phyloP scores from a whole-genome alignment of 768 basidiomycete genomes.

The Chiua virens region DNA sequence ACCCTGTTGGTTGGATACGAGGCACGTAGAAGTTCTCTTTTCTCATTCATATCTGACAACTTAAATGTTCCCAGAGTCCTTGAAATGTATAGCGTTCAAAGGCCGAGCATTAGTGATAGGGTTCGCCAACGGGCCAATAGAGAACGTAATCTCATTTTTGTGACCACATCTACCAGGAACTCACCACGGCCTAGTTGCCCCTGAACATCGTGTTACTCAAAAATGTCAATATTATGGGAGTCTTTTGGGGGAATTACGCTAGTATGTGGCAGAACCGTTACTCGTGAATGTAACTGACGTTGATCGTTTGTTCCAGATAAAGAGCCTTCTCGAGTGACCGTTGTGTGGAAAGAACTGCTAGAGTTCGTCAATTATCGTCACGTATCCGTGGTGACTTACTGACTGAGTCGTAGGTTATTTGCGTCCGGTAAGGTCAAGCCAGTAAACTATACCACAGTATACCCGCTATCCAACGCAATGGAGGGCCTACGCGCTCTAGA shows the following conservation, averaged over 20 bases:
- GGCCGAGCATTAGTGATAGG: constrained; percentile 92
- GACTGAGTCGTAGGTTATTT: constrained; percentile 53
- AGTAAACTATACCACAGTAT: constrained; percentile 67
- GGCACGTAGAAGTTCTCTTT: constrained; percentile 36
- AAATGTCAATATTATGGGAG: constrained; percentile 79
- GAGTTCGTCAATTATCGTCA: constrained; percentile 39
- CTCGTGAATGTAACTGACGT: not conserved
- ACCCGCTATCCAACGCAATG: constrained; percentile 61
- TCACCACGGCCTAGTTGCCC: constrained; percentile 56
- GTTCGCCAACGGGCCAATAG: constrained; percentile 36
- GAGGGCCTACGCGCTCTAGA: constrained; percentile 78
- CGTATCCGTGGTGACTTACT: constrained; percentile 1
- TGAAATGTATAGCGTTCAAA: constrained; percentile 96
- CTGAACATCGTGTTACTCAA: constrained; percentile 83
- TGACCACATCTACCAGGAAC: not conserved
- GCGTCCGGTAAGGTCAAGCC: constrained; percentile 64
- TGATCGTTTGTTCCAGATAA: constrained; percentile 42
- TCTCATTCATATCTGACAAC: not conserved
- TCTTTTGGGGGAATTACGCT: constrained; percentile 85
- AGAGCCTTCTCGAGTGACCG: constrained; percentile 61
- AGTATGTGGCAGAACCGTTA: constrained; percentile 42
- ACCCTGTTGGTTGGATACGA: constrained; percentile 80
- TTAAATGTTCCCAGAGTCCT: constrained; percentile 55
- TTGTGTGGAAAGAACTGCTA: constrained; percentile 74
- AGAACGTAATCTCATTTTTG: constrained; percentile 10